Base-by-base conservation (phyloP, 1,284 basidiomycete genomes). In the Naganishia albida region DNA sequence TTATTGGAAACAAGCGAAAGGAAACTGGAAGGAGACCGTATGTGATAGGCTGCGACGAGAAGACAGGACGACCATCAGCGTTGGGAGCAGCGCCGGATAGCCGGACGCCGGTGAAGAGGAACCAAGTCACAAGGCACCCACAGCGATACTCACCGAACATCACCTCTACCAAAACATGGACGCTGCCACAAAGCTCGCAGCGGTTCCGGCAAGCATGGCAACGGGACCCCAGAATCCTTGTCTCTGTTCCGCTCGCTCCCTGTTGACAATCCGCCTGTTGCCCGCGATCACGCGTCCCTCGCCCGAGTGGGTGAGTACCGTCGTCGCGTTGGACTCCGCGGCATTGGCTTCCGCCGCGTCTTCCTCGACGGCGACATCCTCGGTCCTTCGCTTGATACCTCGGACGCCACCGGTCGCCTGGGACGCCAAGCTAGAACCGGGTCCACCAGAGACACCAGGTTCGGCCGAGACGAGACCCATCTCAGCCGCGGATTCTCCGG, bases 141-240 rank as follows among this genome's bases (percentile, higher is more conserved):
- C 16, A 38, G 16, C 28, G 28, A 26, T 20, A 60, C 46, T 60
- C 51, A 34, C 34, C 34, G 16, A 34, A 34, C 51, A 7, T 30
- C 3, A 26, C 25, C 26, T 13, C 62, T 54, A 64, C n/a, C 46
- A 34, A 44, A 64, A 64, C 30, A 55, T 48, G 30, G 40, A 44
- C 44, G 49, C 49, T 6, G 64, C 64, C 3, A 62, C 18, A 40
- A 60, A 65, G 20, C 55, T 49, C 56, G 50, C 57, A 6, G 49
- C 75, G 8, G 76, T 70, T 6, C 79, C 79, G 23, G 80, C 64
- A 16, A 75, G 74, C 53, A 80, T 77, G 50, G 79, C 72, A 39
- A 76, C 62, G 10, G 74, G 73, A 25, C 78, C 78, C 72, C 74
- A 78, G 23, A 75, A 74, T 2, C 74, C 72, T 64, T 72, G 72